phyloP scores from a whole-genome alignment of 306 rosid species.

The Comarum palustre region DNA sequence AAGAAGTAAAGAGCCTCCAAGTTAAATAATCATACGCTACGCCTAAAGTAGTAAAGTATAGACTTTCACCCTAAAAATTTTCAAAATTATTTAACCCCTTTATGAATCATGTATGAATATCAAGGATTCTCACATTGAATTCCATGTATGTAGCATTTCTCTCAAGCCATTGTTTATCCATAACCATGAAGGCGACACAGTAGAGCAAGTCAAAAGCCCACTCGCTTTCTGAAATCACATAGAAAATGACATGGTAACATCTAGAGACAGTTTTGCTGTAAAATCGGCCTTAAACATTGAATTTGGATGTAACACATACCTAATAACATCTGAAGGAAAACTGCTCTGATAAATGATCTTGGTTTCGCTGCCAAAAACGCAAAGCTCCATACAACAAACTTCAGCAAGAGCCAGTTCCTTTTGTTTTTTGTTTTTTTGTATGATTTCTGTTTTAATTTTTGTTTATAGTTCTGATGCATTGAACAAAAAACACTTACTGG shows the following conservation, averaged over 20 bases:
- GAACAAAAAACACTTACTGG: constrained; percentile 39
- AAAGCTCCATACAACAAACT: constrained; percentile 8
- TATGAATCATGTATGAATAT: not conserved
- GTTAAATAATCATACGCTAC: not conserved
- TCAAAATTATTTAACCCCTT: not conserved
- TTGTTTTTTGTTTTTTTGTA: too few species aligned
- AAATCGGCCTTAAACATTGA: not conserved
- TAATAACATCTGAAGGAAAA: constrained; percentile 75
- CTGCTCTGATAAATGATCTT: constrained; percentile 60
- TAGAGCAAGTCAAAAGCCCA: constrained; percentile 92
- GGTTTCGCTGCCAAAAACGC: constrained; percentile 75
- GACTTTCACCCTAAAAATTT: not conserved
- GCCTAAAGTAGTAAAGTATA: not conserved
- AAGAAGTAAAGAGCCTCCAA: not conserved
- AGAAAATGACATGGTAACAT: constrained; percentile 7
- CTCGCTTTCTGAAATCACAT: constrained; percentile 57
- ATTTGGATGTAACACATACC: constrained; percentile 40
- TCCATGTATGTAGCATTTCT: constrained; percentile 89
- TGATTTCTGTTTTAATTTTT: not conserved
- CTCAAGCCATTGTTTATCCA: constrained; percentile 86
- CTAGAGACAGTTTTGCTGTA: not conserved
- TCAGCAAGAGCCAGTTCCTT: not conserved
- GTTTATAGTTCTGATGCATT: not conserved
- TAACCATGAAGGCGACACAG: constrained; percentile 75
- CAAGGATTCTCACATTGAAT: constrained; percentile 65